phyloP scores from a whole-genome alignment of 805 yeast genomes.

The Saturnispora quitensis region DNA sequence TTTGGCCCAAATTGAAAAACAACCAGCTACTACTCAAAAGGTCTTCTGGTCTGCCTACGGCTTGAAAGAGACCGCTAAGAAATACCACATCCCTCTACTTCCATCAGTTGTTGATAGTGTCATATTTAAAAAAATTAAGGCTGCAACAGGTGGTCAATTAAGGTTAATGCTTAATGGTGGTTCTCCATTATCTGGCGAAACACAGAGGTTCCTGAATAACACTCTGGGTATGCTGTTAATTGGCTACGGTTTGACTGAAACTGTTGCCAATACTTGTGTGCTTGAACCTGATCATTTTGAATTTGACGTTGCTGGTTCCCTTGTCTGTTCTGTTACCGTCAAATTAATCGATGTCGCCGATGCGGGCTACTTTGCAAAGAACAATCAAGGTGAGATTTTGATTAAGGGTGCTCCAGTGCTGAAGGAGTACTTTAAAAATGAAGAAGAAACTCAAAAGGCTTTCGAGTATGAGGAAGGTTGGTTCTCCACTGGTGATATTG shows the following conservation, averaged over 20 bases:
- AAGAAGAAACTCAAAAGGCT: constrained; percentile 67
- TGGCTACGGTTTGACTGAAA: constrained; percentile 96
- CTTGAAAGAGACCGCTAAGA: constrained; percentile 56
- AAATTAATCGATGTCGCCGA: constrained; percentile 88
- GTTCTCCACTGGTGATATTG: constrained; percentile 97
- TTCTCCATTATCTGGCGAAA: constrained; percentile 72
- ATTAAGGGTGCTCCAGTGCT: constrained; percentile 68
- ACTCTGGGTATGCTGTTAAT: constrained; percentile 78
- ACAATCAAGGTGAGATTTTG: constrained; percentile 88
- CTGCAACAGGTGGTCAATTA: constrained; percentile 90
- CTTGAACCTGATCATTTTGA: constrained; percentile 57
- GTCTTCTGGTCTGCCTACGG: constrained; percentile 83
- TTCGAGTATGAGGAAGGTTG: constrained; percentile 75
- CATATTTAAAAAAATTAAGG: constrained; percentile 79
- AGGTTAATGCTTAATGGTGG: constrained; percentile 80
- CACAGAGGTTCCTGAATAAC: constrained; percentile 72
- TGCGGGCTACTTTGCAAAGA: constrained; percentile 82
- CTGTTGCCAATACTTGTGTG: constrained; percentile 80
- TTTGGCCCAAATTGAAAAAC: constrained; percentile 57
- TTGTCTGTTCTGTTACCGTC: constrained; percentile 74
- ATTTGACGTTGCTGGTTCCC: constrained; percentile 71
- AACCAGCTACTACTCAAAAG: constrained; percentile 60
- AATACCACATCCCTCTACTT: constrained; percentile 72
- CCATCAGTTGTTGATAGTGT: constrained; percentile 57
- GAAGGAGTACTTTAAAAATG: constrained; percentile 73